Base-by-base conservation (phyloP, 2,329 filamentous ascomycete genomes). In the Fusarium sp. region DNA sequence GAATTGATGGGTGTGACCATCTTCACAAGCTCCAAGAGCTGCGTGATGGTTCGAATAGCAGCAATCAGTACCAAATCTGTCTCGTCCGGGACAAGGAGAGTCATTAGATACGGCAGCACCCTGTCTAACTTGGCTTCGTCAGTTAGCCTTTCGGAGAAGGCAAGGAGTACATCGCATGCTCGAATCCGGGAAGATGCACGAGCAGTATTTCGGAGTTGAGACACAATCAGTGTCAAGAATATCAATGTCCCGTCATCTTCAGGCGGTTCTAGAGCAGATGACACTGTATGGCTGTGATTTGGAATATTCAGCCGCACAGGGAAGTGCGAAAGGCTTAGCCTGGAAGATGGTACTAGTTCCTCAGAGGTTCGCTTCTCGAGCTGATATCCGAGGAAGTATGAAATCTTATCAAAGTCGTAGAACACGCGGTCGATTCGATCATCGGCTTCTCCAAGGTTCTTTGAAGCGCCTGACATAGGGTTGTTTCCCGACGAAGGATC, bases 61-160 rank as follows among this genome's bases (percentile, higher is more conserved):
- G 94, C 90, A 50, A 97, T 89, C 48, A 93, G 91, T 16, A 99
- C 95, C 73, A 93, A 86, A 69, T 97, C 93, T 3, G 92, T 89
- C 71, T 90, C 89, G 76, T 99, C 96, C 63, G 89, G 91, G 40
- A 74, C 74, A 14, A 99, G 83, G 28, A 98, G 81, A 7, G 90
- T 88, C 81, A 97, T 92, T 37, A 98, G 83, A 77, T 98, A 98
- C 2, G 96, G 96, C 51, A 99, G 82, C 25, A 98, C 92, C 51
- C 96, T 89, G 79, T 99, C 97, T 50, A 99, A 84, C 79, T 98
- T 98, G 5, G 94, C 94, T 80, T 99, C 96, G 77, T 99, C 97
- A 0, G 95, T 97, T 25, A 98, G 81, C 63, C 92, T 87, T 80
- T 98, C 94, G 0, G 94, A 90, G 78, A 99, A 98, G 4, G 95